These are phyloP conservation scores for Atkinsonella hypoxylon DNA, from an alignment of 2,329 filamentous ascomycete species.

Conservation along the genomic window DNA sequence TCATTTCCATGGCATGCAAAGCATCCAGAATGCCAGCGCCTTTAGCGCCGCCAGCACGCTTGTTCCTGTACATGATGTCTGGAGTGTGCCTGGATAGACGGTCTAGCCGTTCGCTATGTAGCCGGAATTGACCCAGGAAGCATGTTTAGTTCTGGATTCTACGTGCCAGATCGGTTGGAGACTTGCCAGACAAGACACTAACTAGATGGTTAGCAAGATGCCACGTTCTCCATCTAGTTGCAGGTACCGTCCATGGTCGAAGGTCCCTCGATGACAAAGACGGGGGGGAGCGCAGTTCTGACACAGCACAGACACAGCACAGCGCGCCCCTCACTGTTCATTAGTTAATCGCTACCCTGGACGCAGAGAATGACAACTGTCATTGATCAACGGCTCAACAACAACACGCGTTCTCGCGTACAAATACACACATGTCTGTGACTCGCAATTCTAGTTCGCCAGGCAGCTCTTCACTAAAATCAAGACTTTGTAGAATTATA, in stretches of 20 bases:
- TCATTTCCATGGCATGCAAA: constrained; percentile 68
- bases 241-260: neutral
- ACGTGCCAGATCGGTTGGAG: neutral
- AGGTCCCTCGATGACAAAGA: neutral
- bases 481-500: too few species aligned
- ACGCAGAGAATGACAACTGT: too few species aligned
- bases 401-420: too few species aligned
- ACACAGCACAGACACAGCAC: too few species aligned
- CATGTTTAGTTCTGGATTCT: neutral
- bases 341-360: too few species aligned
- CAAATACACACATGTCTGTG: too few species aligned
- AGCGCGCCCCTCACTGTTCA: too few species aligned
- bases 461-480: too few species aligned
- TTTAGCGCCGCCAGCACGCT: constrained; percentile 25
- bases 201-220: neutral
- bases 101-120: neutral
- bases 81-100: neutral
- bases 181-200: neutral
- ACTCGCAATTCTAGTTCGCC: too few species aligned
- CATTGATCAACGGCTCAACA: too few species aligned
- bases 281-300: neutral
- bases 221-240: neutral
- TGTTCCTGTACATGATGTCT: constrained; percentile 30
- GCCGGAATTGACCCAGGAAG: neutral
- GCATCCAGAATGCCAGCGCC: constrained; percentile 56